phyloP scores from a whole-genome alignment of 73 alveolate genomes.

The Tetrahymena malaccensis region DNA sequence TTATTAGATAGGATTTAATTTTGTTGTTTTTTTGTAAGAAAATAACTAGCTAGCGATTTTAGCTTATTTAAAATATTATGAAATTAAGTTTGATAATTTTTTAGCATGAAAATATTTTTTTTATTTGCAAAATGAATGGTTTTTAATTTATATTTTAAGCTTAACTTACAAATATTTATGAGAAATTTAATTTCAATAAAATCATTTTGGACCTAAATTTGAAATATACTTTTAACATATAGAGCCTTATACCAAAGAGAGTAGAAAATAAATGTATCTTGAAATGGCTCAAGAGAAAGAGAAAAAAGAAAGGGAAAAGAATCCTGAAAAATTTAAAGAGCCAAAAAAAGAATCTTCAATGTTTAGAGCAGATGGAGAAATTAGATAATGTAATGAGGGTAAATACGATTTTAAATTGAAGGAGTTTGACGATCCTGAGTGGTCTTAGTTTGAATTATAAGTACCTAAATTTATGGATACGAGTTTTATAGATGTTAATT shows the following conservation, averaged over 20 bases:
- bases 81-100: no score
- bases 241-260: conserved; percentile 39
- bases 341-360: conserved; percentile 59
- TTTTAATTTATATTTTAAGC: no score
- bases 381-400: conserved; percentile 91
- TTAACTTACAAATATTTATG: no score
- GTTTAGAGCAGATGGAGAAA: conserved; percentile 76
- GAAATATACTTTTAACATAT: background rate
- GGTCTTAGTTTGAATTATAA: conserved; percentile 55
- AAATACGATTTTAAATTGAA: conserved; percentile 64
- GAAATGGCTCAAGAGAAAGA: conserved; percentile 43
- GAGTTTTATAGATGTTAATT: conserved; percentile 80
- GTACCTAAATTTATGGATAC: conserved; percentile 94
- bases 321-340: conserved; percentile 38
- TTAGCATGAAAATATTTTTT: no score
- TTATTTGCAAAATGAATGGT: no score
- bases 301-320: conserved; percentile 24
- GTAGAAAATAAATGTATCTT: conserved; percentile 61
- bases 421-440: conserved; percentile 65
- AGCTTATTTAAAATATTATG: no score
- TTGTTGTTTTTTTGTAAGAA: no score
- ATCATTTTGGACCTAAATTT: background rate
- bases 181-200: background rate
- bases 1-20: no score
- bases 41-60: no score